Conservation (phyloP, 2,329 filamentous ascomycete species). For the Colletotrichum sp. region DNA sequence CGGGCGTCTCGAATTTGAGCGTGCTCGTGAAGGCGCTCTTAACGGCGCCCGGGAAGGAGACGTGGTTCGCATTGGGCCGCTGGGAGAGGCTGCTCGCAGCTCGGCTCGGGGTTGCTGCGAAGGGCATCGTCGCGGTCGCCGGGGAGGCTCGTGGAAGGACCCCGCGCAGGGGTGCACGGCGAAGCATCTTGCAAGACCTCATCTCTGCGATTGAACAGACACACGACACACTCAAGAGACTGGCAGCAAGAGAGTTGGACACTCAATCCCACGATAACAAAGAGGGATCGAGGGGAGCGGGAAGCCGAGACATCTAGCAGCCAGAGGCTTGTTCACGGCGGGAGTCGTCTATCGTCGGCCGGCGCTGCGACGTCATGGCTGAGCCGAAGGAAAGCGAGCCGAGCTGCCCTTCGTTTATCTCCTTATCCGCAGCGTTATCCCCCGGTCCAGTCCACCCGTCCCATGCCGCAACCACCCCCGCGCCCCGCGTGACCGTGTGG, state of each 20-base stretch:
- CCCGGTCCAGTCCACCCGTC: neutral
- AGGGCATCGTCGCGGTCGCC: constrained; percentile 2
- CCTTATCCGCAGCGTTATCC: neutral
- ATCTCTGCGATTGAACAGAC: neutral
- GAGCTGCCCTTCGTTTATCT: neutral
- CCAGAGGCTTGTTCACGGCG: neutral
- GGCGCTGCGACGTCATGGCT: constrained; percentile 28
- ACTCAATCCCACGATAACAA: neutral
- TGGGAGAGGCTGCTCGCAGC: constrained; percentile 58
- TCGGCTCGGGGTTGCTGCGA: constrained; percentile 33
- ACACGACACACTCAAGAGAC: neutral
- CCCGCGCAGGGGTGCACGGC: constrained; percentile 31
- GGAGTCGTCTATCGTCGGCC: constrained; percentile 16
- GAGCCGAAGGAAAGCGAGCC: constrained; percentile 37
- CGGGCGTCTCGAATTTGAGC: constrained; percentile 78
- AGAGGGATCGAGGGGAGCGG: neutral
- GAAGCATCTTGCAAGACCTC: constrained; percentile 30
- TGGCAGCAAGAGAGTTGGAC: neutral
- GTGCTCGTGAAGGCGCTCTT: constrained; percentile 89
- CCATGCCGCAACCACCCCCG: neutral
- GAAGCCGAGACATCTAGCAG: constrained; percentile 1
- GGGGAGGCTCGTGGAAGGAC: constrained; percentile 24
- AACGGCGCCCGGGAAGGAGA: constrained; percentile 90
- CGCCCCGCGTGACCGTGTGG: neutral
- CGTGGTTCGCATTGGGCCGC: constrained; percentile 58